Conservation (phyloP, 2,329 filamentous ascomycete genomes). For the Drechslerella coelobrocha region DNA sequence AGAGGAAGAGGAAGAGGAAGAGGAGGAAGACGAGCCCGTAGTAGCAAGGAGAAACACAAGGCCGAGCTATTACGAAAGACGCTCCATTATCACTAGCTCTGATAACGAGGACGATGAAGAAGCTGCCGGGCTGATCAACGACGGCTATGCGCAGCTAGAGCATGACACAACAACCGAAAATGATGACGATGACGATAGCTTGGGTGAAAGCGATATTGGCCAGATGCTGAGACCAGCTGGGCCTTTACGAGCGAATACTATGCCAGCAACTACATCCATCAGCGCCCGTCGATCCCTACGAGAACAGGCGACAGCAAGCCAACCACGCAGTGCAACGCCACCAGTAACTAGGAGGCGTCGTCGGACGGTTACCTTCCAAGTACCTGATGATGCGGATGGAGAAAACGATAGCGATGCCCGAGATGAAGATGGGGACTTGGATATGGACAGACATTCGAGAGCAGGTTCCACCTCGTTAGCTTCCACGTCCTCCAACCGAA, state of each 20-base stretch:
- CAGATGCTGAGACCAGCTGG: conserved; percentile 35
- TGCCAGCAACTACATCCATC: conserved; percentile 21
- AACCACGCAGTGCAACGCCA: conserved; percentile 29
- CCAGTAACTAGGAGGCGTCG: conserved; percentile 32
- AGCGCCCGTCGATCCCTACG: conserved; percentile 12
- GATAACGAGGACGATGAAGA: conserved; percentile 54
- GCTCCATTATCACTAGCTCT: conserved; percentile 48
- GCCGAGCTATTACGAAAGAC: conserved; percentile 39
- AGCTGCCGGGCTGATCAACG: conserved; percentile 37
- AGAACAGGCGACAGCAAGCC: conserved; percentile 16
- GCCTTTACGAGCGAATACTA: conserved; percentile 35
- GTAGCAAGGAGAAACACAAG: conserved; percentile 49
- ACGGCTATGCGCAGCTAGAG: conserved; percentile 52
- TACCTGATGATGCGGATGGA: conserved; percentile 46
- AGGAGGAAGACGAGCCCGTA: conserved; percentile 52
- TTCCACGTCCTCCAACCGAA: conserved; percentile 49
- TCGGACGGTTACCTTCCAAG: conserved; percentile 47
- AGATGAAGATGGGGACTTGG: conserved; percentile 48
- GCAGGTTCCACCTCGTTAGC: conserved; percentile 51
- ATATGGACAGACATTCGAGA: conserved; percentile 51
- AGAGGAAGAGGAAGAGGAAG: conserved; percentile 52
- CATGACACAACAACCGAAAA: conserved; percentile 53
- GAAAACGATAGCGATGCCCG: conserved; percentile 47
- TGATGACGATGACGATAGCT: conserved; percentile 52
- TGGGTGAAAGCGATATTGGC: conserved; percentile 37